Evolutionary conservation across 2,329 filamentous ascomycete genomes (phyloP).

Genomic region (Fusarium clavum): DNA sequence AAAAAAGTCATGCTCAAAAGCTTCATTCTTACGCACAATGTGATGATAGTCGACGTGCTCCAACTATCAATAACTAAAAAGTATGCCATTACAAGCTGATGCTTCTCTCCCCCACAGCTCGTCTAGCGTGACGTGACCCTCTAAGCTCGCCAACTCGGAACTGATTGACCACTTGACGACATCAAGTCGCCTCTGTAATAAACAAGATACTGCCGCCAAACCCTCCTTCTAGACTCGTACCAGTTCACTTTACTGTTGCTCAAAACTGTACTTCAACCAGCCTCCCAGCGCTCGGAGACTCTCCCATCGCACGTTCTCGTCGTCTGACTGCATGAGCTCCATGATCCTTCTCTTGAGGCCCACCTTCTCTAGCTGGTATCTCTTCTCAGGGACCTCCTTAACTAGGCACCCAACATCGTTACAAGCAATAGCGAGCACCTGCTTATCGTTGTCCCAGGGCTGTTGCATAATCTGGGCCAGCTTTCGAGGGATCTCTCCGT

Average conservation of each 20-base stretch:
- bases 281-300: slow-evolving; percentile 82
- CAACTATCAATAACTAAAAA: slow-evolving; percentile 43
- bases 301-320: slow-evolving; percentile 93
- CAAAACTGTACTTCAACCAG: slow-evolving; percentile 74
- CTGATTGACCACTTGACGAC: slow-evolving; percentile 24
- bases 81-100: slow-evolving; percentile 50
- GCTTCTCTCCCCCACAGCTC: slow-evolving; percentile 40
- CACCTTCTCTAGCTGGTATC: slow-evolving; percentile 81
- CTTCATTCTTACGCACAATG: slow-evolving; percentile 36
- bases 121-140: slow-evolving; percentile 43
- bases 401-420: slow-evolving; percentile 92
- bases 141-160: slow-evolving; percentile 35
- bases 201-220: slow-evolving; percentile 35
- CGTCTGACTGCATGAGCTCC: slow-evolving; percentile 90
- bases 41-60: slow-evolving; percentile 37
- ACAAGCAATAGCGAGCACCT: slow-evolving; percentile 91
- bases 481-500: slow-evolving; percentile 81
- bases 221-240: slow-evolving; percentile 10
- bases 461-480: slow-evolving; percentile 84
- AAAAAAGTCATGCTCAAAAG: not conserved
- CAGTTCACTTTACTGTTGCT: slow-evolving; percentile 51
- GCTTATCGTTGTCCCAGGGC: slow-evolving; percentile 82
- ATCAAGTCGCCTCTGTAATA: slow-evolving; percentile 41
- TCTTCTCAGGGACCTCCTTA: slow-evolving; percentile 87
- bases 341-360: slow-evolving; percentile 89